Conservation (phyloP, 257 asterid species). For the Agastache rugosa region DNA sequence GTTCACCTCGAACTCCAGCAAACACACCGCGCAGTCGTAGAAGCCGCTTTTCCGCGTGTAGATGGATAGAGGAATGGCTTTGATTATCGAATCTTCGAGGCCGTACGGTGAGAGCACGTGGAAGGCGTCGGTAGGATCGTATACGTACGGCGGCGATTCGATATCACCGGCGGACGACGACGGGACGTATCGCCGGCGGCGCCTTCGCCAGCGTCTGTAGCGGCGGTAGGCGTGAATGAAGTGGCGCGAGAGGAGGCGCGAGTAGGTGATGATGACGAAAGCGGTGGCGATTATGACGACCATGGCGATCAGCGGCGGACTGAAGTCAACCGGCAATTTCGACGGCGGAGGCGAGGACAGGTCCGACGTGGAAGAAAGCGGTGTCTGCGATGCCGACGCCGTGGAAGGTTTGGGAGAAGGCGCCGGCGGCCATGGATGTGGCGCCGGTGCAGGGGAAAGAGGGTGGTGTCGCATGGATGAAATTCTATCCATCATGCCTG, state of each 20-base stretch:
- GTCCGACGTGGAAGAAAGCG: slow-evolving; percentile 26
- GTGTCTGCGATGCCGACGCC: neutral
- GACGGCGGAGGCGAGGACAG: slow-evolving; percentile 58
- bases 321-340: slow-evolving; percentile 71
- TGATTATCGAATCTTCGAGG: slow-evolving; percentile 82
- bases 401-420: slow-evolving; percentile 31
- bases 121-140: slow-evolving; percentile 64
- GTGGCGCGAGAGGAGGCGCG: slow-evolving; percentile 85
- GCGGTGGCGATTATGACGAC: slow-evolving; percentile 83
- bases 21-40: slow-evolving; percentile 87
- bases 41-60: slow-evolving; percentile 62
- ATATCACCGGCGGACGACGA: slow-evolving; percentile 79
- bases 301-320: slow-evolving; percentile 96
- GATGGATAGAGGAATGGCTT: slow-evolving; percentile 81
- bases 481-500: no score
- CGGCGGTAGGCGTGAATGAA: slow-evolving; percentile 66
- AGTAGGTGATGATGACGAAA: slow-evolving; percentile 82
- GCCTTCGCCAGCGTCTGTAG: slow-evolving; percentile 72
- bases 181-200: slow-evolving; percentile 70
- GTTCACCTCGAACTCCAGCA: slow-evolving; percentile 77
- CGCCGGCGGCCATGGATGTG: slow-evolving; percentile 30
- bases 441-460: slow-evolving; percentile 49
- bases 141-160: slow-evolving; percentile 78
- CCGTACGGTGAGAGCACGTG: slow-evolving; percentile 88
- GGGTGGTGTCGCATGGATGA: slow-evolving; percentile 46